phyloP scores from a whole-genome alignment of 192 early-diverging fungal species.

The Radiomyces spectabilis region DNA sequence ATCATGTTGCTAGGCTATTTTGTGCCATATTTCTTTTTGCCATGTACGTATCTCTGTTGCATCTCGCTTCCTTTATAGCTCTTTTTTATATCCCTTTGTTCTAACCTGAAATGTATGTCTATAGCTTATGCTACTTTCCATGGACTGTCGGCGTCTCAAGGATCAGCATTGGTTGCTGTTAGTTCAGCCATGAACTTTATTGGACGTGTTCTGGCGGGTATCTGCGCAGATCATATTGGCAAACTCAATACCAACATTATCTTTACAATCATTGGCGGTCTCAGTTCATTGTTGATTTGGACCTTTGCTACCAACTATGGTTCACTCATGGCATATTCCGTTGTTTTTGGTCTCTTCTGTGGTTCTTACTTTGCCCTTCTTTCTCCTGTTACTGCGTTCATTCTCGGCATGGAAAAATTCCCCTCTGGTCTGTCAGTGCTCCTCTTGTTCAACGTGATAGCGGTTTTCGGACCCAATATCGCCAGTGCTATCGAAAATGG shows the following conservation, averaged over 20 bases:
- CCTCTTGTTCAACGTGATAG: slow-evolving; percentile 13
- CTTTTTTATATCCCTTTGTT: not conserved
- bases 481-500: slow-evolving; percentile 22
- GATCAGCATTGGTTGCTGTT: slow-evolving; percentile 15
- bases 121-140: slow-evolving; percentile 8
- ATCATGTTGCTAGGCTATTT: slow-evolving; percentile 16
- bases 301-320: slow-evolving; percentile 21
- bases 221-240: slow-evolving; percentile 19
- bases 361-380: slow-evolving; percentile 23
- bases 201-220: slow-evolving; percentile 16
- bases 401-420: slow-evolving; percentile 15
- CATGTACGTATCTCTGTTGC: slow-evolving; percentile 4
- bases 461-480: slow-evolving; percentile 25
- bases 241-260: slow-evolving; percentile 22
- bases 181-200: slow-evolving; percentile 12
- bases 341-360: slow-evolving; percentile 23
- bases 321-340: slow-evolving; percentile 18
- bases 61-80: not conserved
- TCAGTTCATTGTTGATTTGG: slow-evolving; percentile 23
- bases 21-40: slow-evolving; percentile 21
- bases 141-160: slow-evolving; percentile 16
- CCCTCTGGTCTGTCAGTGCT: slow-evolving; percentile 16
- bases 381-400: slow-evolving; percentile 12
- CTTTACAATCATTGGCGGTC: slow-evolving; percentile 11
- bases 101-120: not conserved